phyloP scores from a whole-genome alignment of 495 filamentous ascomycete species.

The Ramalina intermedia region DNA sequence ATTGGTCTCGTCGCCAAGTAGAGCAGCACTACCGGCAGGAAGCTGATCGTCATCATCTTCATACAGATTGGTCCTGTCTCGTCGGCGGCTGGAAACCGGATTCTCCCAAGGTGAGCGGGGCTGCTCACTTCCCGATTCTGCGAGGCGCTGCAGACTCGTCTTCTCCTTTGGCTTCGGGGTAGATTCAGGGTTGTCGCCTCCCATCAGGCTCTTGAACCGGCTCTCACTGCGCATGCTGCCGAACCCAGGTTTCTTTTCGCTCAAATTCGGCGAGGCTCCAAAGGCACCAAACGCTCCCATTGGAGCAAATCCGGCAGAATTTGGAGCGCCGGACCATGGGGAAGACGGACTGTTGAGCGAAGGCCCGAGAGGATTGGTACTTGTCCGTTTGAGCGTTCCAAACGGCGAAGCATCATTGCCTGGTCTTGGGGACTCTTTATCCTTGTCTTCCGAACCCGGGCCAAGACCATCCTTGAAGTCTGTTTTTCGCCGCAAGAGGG shows the following conservation, averaged over 20 bases:
- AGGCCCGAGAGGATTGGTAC: conserved; percentile 45
- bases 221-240: conserved; percentile 61
- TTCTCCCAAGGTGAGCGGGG: conserved; percentile 41
- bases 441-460: conserved; percentile 32
- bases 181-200: conserved; percentile 62
- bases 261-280: conserved; percentile 30
- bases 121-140: conserved; percentile 32
- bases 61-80: conserved; percentile 78
- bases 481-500: conserved; percentile 60
- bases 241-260: conserved; percentile 57
- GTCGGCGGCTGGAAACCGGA: conserved; percentile 31
- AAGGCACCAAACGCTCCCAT: conserved; percentile 88
- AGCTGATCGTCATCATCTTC: conserved; percentile 38
- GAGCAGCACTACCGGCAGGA: conserved; percentile 57
- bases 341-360: conserved; percentile 40
- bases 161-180: conserved; percentile 40
- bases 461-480: conserved; percentile 40
- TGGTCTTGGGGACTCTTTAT: conserved; percentile 23
- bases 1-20: conserved; percentile 67
- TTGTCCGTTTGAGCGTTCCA: conserved; percentile 52
- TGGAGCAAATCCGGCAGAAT: conserved; percentile 44
- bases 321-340: conserved; percentile 52
- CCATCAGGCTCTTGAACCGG: conserved; percentile 69
- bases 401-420: conserved; percentile 39
- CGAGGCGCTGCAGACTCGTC: conserved; percentile 34